These are phyloP conservation scores for Andrographis paniculata DNA, from an alignment of 305 asterid genomes.

Conservation along the genomic window DNA sequence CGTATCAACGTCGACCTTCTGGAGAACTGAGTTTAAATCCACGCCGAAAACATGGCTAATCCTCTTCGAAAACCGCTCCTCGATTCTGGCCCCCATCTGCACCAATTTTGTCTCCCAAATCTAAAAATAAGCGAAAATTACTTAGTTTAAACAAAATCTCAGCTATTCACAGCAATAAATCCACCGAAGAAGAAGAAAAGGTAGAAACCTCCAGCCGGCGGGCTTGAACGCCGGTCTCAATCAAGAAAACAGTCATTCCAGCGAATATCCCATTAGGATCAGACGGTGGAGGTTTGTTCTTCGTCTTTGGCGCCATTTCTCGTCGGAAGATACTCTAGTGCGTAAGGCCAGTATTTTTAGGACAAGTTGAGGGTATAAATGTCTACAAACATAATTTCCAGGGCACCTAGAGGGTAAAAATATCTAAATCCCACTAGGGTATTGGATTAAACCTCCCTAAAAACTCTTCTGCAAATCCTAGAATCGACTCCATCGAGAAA, in stretches of 20 bases:
- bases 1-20: constrained; percentile 34
- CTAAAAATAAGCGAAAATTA: constrained; percentile 20
- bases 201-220: constrained; percentile 65
- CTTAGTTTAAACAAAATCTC: not conserved
- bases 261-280: constrained; percentile 83
- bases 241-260: constrained; percentile 48
- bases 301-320: constrained; percentile 75
- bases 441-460: not conserved
- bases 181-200: not conserved
- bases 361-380: too few species aligned
- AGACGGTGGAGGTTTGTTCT: constrained; percentile 42
- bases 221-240: constrained; percentile 48
- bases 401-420: too few species aligned
- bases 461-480: not conserved
- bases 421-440: too few species aligned
- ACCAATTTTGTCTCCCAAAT: constrained; percentile 81
- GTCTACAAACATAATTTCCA: too few species aligned
- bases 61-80: constrained; percentile 39
- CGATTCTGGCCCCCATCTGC: constrained; percentile 76
- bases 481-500: not conserved
- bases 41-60: constrained; percentile 69
- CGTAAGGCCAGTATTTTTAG: too few species aligned
- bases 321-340: not conserved
- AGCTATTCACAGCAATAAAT: not conserved
- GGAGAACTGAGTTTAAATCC: constrained; percentile 40